These are phyloP conservation scores for Talaromyces islandicus DNA, from an alignment of 2,329 filamentous ascomycete species.

Conservation along the genomic window DNA sequence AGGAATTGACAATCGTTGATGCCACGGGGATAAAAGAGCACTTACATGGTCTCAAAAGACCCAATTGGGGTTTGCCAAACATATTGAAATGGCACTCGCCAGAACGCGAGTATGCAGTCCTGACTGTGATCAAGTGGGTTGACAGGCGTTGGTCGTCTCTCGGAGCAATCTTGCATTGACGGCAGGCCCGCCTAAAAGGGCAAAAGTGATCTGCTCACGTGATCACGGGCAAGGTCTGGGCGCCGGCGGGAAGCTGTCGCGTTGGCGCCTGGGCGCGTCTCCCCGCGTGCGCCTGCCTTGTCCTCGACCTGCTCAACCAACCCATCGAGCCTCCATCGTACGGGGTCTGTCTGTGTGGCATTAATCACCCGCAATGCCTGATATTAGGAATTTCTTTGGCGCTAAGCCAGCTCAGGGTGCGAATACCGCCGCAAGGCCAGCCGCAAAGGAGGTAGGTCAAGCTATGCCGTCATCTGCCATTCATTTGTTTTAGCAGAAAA, in stretches of 20 bases:
- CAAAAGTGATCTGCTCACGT: constrained; percentile 12
- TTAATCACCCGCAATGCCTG: constrained; percentile 57
- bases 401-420: constrained; percentile 61
- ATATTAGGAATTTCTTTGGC: constrained; percentile 88
- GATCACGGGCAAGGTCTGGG: neutral
- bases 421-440: constrained; percentile 36
- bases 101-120: neutral
- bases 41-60: constrained; percentile 31
- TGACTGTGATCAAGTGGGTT: neutral
- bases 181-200: constrained; percentile 5
- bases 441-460: constrained; percentile 37
- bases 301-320: neutral
- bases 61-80: constrained; percentile 29
- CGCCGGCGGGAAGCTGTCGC: constrained; percentile 7
- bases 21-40: neutral
- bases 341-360: neutral
- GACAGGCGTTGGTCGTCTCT: neutral
- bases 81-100: constrained; percentile 17
- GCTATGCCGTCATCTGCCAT: constrained; percentile 8
- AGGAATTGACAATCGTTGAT: neutral
- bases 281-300: constrained; percentile 8
- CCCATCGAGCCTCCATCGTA: neutral
- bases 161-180: neutral
- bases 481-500: neutral
- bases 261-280: constrained; percentile 25